phyloP scores from a whole-genome alignment of 2,329 filamentous ascomycete species.

The Colletotrichum gigasporum region DNA sequence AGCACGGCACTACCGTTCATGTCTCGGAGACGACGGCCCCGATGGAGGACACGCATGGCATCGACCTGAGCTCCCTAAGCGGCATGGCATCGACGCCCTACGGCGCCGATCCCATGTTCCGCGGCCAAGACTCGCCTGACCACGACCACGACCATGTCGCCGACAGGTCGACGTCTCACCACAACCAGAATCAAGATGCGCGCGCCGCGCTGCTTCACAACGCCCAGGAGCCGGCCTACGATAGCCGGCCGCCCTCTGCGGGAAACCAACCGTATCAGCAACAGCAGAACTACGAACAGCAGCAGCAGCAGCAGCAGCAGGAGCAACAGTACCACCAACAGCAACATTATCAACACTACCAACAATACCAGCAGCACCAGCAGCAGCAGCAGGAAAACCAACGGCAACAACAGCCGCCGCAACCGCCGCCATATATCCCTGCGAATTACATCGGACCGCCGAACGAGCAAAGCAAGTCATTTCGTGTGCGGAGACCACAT shows the following conservation, averaged over 20 bases:
- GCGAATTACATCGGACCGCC: not conserved
- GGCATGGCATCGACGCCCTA: slow-evolving; percentile 24
- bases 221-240: slow-evolving; percentile 2
- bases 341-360: not conserved
- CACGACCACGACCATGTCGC: not conserved
- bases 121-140: slow-evolving; percentile 2
- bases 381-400: not conserved
- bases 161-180: not conserved
- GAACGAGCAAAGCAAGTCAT: not conserved
- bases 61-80: slow-evolving; percentile 26
- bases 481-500: not conserved
- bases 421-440: slow-evolving; percentile 5
- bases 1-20: slow-evolving; percentile 3
- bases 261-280: too few relatives aligned
- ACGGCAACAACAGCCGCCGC: not conserved
- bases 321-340: not conserved
- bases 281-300: too few relatives aligned
- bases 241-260: too few relatives aligned
- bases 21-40: slow-evolving; percentile 7
- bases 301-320: too few relatives aligned
- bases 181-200: slow-evolving; percentile 16
- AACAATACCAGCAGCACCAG: not conserved
- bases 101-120: slow-evolving; percentile 7
- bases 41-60: slow-evolving; percentile 26
- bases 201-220: slow-evolving; percentile 17